Conservation (phyloP, 2,329 filamentous ascomycete genomes). For the Cytospora paraplurivora region DNA sequence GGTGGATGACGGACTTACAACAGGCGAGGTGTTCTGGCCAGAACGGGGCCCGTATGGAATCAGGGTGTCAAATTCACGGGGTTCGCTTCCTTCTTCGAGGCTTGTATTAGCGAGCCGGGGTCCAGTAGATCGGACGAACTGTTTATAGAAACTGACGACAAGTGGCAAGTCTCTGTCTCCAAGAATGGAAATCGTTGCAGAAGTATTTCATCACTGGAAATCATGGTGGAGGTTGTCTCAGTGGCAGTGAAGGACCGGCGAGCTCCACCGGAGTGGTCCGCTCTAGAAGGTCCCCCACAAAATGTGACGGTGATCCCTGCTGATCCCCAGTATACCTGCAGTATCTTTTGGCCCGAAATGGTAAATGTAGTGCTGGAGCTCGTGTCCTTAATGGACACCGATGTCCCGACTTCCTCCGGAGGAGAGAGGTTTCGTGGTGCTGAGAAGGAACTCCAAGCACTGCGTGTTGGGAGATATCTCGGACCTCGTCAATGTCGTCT, state of each 20-base stretch:
- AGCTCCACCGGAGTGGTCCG: neutral
- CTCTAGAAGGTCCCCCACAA: neutral
- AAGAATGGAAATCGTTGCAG: neutral
- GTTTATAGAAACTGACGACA: neutral
- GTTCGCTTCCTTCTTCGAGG: neutral
- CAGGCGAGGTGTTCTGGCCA: slow-evolving; percentile 17
- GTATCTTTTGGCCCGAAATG: neutral
- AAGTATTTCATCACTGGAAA: neutral
- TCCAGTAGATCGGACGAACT: neutral
- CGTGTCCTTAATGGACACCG: neutral
- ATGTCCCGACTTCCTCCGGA: neutral
- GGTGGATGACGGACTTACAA: slow-evolving; percentile 14
- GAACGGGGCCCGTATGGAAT: neutral
- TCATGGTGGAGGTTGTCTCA: neutral
- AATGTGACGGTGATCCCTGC: neutral
- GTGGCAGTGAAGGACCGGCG: neutral
- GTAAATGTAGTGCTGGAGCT: neutral
- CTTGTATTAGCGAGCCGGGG: neutral
- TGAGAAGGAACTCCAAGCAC: neutral
- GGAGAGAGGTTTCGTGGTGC: neutral
- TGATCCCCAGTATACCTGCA: neutral
- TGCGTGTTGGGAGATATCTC: neutral
- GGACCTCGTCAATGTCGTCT: neutral
- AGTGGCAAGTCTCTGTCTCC: neutral
- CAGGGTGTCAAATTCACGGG: neutral